phyloP scores from a whole-genome alignment of 2,329 filamentous ascomycete genomes.

The Sclerotinia spermophila region DNA sequence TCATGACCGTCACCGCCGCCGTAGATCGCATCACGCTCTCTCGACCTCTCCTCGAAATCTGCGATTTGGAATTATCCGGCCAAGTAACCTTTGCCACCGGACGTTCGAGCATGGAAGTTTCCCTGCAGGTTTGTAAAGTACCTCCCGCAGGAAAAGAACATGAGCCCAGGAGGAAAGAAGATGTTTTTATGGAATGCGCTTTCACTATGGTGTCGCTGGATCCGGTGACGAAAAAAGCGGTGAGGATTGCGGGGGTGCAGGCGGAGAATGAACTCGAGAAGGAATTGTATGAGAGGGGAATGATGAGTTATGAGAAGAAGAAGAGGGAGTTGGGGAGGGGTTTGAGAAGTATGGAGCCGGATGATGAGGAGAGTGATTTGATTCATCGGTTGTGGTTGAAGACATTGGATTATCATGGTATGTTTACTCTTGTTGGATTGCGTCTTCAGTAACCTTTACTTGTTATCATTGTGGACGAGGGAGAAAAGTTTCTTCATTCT shows the following conservation, averaged over 20 bases:
- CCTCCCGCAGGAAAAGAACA: conserved; percentile 40
- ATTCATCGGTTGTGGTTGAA: conserved; percentile 69
- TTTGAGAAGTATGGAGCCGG: conserved; percentile 61
- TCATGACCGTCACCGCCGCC: conserved; percentile 42
- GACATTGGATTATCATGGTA: conserved; percentile 54
- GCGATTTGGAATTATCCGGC: conserved; percentile 61
- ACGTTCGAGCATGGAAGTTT: conserved; percentile 66
- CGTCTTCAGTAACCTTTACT: no score
- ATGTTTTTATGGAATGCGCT: conserved; percentile 66
- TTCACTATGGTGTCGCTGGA: conserved; percentile 73
- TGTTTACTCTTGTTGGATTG: no score
- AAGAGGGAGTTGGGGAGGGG: conserved; percentile 58
- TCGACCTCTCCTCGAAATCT: conserved; percentile 63
- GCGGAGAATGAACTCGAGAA: conserved; percentile 61
- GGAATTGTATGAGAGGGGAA: conserved; percentile 56
- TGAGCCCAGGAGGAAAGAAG: conserved; percentile 50
- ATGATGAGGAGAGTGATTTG: conserved; percentile 64
- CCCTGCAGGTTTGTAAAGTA: conserved; percentile 62
- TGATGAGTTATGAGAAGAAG: conserved; percentile 62
- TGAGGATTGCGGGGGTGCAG: conserved; percentile 56
- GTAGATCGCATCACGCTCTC: conserved; percentile 48
- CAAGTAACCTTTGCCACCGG: conserved; percentile 58
- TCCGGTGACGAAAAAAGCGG: conserved; percentile 62
- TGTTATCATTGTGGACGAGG: background rate
- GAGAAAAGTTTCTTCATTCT: background rate